These are phyloP conservation scores for Hypoxylon rickii DNA, from an alignment of 495 filamentous ascomycete genomes.

Conservation along the genomic window DNA sequence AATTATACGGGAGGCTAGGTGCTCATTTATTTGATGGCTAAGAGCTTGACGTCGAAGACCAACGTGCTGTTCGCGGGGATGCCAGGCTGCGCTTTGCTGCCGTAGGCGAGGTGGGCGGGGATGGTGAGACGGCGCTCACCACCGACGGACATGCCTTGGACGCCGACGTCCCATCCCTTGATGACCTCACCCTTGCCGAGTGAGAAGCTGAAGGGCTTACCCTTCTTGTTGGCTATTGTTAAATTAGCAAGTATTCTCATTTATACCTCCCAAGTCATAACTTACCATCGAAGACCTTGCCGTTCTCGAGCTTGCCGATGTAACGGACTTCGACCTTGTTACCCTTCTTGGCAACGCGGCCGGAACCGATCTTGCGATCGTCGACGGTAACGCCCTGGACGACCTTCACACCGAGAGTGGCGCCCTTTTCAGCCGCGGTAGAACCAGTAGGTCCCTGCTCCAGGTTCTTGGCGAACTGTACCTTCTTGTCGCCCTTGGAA, in stretches of 20 bases:
- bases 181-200: conserved; percentile 94
- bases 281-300: conserved; percentile 92
- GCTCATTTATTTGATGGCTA: conserved; percentile 66
- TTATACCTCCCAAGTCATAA: conserved; percentile 20
- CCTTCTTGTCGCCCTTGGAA: conserved; percentile 84
- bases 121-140: conserved; percentile 91
- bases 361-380: conserved; percentile 88
- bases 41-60: conserved; percentile 89
- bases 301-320: conserved; percentile 91
- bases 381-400: conserved; percentile 89
- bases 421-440: conserved; percentile 46
- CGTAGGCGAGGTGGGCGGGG: conserved; percentile 83
- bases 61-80: conserved; percentile 91
- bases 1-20: conserved; percentile 10
- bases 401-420: conserved; percentile 68
- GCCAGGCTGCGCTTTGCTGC: conserved; percentile 72
- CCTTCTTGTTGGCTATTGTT: conserved; percentile 86
- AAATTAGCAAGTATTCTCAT: conserved; percentile 36
- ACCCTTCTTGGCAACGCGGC: conserved; percentile 80
- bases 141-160: conserved; percentile 88
- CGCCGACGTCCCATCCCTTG: conserved; percentile 96
- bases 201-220: conserved; percentile 94
- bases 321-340: conserved; percentile 91
- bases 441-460: conserved; percentile 91
- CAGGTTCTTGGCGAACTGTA: conserved; percentile 97